Percentiles rank a stretch among this genome's conserved stretches.
These are phyloP conservation scores for Lotus japonicus DNA, from an alignment of 306 rosid genomes.

Conservation along the genomic window DNA sequence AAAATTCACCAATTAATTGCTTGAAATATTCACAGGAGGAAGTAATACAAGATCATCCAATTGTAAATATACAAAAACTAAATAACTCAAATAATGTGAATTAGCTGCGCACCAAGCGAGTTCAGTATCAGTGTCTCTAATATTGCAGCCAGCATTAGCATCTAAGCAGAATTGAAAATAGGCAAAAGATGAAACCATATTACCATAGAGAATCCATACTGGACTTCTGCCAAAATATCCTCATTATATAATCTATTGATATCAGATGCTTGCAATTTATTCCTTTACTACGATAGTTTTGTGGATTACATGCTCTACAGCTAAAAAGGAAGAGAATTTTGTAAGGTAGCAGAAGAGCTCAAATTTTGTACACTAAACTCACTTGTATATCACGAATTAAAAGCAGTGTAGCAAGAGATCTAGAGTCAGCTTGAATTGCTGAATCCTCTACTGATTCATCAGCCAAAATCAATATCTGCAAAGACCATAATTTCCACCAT, in stretches of 20 bases:
- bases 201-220: not conserved
- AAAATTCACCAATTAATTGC: constrained; percentile 2
- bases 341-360: not conserved
- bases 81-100: not conserved
- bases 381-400: constrained; percentile 94
- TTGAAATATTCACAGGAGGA: not conserved
- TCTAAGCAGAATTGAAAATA: not conserved
- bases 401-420: constrained; percentile 91
- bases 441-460: constrained; percentile 97
- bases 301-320: constrained; percentile 4
- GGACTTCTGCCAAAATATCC: not conserved
- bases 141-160: constrained; percentile 7
- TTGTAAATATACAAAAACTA: not conserved
- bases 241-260: not conserved
- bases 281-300: not conserved
- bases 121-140: not conserved
- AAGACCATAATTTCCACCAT: constrained; percentile 3
- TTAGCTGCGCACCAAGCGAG: not conserved
- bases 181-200: not conserved
- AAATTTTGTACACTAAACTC: constrained; percentile 17
- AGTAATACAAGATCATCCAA: not conserved
- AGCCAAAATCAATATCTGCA: constrained; percentile 82
- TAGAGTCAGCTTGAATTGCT: constrained; percentile 94
- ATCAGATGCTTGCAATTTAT: constrained; percentile 10
- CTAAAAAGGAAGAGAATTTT: not conserved